A percentile compares a stretch with the other conserved stretches of the same genome.
phyloP scores from a whole-genome alignment of 192 early-diverging fungal genomes.

The Backusella australiensis region DNA sequence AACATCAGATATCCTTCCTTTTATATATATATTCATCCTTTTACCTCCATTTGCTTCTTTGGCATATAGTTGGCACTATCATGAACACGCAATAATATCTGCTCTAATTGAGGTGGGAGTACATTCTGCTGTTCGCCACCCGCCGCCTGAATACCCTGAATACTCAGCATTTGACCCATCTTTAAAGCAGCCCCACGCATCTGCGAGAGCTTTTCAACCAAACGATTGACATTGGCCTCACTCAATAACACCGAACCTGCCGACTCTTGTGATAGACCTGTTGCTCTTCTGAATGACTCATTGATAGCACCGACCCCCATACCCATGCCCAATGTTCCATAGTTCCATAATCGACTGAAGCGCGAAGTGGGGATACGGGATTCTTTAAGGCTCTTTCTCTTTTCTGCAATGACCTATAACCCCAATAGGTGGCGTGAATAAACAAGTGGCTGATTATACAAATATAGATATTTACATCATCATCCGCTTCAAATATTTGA shows the following conservation, averaged over 20 bases:
- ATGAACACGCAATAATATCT: conserved; percentile 85
- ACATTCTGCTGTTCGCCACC: conserved; percentile 43
- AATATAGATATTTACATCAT: not conserved
- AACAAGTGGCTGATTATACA: too few relatives aligned
- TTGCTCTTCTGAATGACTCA: conserved; percentile 62
- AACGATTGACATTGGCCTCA: conserved; percentile 77
- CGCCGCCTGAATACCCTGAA: conserved; percentile 69
- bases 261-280: conserved; percentile 42
- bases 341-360: conserved; percentile 76
- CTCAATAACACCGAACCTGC: conserved; percentile 60
- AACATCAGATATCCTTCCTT: not conserved
- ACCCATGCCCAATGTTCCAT: conserved; percentile 72
- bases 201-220: conserved; percentile 79
- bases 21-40: not conserved
- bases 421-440: too few relatives aligned
- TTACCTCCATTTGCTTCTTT: conserved; percentile 73
- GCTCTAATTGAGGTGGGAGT: conserved; percentile 77
- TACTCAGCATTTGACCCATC: conserved; percentile 96
- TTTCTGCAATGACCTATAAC: not conserved
- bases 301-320: conserved; percentile 69
- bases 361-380: conserved; percentile 76
- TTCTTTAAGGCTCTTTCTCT: conserved; percentile 33
- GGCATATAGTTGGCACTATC: conserved; percentile 97
- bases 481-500: not conserved
- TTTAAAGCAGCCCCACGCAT: conserved; percentile 98